These are phyloP conservation scores for Phascolomyces articulosus DNA, from an alignment of 371 early-diverging fungal genomes.

Conservation along the genomic window DNA sequence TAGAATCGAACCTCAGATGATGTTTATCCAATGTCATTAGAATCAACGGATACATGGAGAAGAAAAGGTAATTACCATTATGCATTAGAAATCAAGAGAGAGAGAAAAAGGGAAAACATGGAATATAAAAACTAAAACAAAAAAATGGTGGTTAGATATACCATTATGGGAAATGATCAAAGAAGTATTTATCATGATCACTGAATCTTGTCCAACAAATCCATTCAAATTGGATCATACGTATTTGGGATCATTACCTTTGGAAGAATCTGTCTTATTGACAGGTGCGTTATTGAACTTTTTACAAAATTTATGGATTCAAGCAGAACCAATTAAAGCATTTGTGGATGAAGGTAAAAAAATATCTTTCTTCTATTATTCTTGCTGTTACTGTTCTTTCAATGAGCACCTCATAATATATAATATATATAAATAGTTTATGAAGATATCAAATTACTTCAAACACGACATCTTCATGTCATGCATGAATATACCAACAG, in stretches of 20 bases:
- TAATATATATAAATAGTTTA: constrained; percentile 3
- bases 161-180: constrained; percentile 78
- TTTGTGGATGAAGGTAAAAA: constrained; percentile 49
- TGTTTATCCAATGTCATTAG: neutral
- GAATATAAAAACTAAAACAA: neutral
- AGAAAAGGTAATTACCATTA: constrained; percentile 10
- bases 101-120: too few relatives aligned
- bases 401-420: neutral
- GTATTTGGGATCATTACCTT: constrained; percentile 59
- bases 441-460: constrained; percentile 17
- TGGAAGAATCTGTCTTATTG: constrained; percentile 65
- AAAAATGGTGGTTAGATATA: constrained; percentile 49
- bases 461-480: constrained; percentile 10
- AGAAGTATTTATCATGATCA: constrained; percentile 66
- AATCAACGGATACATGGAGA: constrained; percentile 11
- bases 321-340: constrained; percentile 33
- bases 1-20: constrained; percentile 6
- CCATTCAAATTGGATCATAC: constrained; percentile 73
- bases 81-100: neutral
- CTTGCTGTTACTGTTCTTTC: neutral
- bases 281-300: constrained; percentile 74
- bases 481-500: constrained; percentile 8
- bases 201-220: constrained; percentile 54
- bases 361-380: neutral
- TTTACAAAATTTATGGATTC: constrained; percentile 64